Conservation (phyloP, 257 asterid genomes). For the Capsicum rhomboideum region DNA sequence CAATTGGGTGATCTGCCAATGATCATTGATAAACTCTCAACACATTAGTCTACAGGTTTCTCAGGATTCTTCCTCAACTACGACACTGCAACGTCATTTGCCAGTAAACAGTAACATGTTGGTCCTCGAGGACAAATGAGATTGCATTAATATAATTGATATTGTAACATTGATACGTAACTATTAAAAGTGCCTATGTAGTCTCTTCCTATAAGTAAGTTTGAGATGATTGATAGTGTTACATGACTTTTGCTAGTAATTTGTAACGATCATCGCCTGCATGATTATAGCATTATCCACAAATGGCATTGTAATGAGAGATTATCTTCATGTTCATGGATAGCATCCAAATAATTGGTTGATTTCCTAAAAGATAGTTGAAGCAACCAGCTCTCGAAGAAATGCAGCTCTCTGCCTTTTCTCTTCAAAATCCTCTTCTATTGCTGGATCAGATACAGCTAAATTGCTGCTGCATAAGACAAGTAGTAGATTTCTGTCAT, state of each 20-base stretch:
- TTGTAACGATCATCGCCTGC: not conserved
- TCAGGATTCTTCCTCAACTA: not conserved
- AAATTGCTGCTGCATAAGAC: not conserved
- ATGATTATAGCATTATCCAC: not conserved
- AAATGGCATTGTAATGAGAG: not conserved
- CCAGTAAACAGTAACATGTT: not conserved
- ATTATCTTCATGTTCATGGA: not conserved
- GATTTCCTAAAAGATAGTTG: constrained; percentile 6
- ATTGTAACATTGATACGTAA: not conserved
- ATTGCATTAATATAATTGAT: not conserved
- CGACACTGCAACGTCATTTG: not conserved
- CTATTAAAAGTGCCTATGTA: not conserved
- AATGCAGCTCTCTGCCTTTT: constrained; percentile 1
- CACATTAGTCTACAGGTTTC: not conserved
- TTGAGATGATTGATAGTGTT: not conserved
- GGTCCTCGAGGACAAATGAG: not conserved
- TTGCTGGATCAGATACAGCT: not conserved
- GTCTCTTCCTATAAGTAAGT: not conserved
- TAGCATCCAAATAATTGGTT: not conserved
- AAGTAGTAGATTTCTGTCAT: not conserved
- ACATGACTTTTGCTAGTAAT: not conserved
- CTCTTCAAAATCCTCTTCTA: constrained; percentile 4
- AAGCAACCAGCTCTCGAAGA: constrained; percentile 3
- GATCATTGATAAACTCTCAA: not conserved
- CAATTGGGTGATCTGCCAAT: not conserved